Evolutionary conservation across 2,329 filamentous ascomycete species (phyloP), one percentile per base, ranked within the genome.

Genomic region (Capronia epimyces): DNA sequence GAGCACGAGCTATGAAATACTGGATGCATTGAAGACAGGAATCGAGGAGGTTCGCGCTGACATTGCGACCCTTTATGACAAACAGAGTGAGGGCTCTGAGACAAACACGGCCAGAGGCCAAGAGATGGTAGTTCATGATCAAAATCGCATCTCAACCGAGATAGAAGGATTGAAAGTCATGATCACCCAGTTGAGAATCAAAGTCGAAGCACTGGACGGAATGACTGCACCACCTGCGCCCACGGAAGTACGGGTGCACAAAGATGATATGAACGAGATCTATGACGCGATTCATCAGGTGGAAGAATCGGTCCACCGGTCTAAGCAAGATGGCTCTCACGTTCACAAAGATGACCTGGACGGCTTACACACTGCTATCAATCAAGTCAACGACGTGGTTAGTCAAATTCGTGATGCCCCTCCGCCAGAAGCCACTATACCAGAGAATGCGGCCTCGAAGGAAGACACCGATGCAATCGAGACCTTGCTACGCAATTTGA

Each of bases 381-480:
- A 67, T 31, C 70, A 74, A 42, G 66, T 90, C 12, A 80, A 86
- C 55, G 76, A 75, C 21, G 43, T 49, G 7, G 73, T 87, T n/a
- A 70, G 76, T 50, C 71, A 71, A 21, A 65, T 80, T 27, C 52
- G 58, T 40, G 52, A 60, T 43, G 41, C 75, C 60, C 61, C 75
- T 59, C 65, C 71, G n/a, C 67, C 50, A n/a, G 59, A 59, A 40
- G 54, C 50, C 10, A 44, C 53, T 9, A 57, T 62, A 44, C 58
- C 59, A 8, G 74, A 78, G 42, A 81, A 82, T 31, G 66, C 75
- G 2, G 83, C 85, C 4, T 82, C 77, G 25, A 87, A 87, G 64
- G 89, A 95, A 59, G 90, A 97, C 61, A 87, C 90, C 0, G 82
- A 91, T 55, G 89, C 89, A 9, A 90, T 97, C 52, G 91, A 96